phyloP scores from a whole-genome alignment of 2,329 filamentous ascomycete genomes.

The Trichoderma cornu-damae region DNA sequence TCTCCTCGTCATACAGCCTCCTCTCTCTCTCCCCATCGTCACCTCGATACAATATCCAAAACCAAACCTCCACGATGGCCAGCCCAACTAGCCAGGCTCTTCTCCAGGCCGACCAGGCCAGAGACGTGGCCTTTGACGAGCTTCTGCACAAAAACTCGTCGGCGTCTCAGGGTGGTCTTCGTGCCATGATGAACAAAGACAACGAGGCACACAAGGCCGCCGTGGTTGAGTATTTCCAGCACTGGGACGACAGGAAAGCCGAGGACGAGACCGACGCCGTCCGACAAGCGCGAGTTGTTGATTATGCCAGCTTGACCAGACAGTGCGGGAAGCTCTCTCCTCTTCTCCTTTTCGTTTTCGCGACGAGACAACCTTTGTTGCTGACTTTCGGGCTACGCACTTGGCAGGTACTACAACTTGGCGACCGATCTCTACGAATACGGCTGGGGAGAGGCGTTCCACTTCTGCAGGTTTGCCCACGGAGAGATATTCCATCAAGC shows the following conservation, averaged over 20 bases:
- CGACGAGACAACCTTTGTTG: background rate
- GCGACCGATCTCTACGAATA: slow-evolving; percentile 97
- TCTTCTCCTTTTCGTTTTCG: background rate
- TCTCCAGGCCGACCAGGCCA: slow-evolving; percentile 70
- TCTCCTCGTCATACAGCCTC: background rate
- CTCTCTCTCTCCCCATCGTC: background rate
- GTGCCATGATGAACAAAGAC: slow-evolving; percentile 78
- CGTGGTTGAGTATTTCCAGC: slow-evolving; percentile 91
- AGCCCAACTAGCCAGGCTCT: slow-evolving; percentile 40
- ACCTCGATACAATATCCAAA: background rate
- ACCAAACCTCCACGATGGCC: background rate
- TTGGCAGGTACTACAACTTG: slow-evolving; percentile 83
- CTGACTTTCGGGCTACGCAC: slow-evolving; percentile 22
- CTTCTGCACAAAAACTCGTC: slow-evolving; percentile 68
- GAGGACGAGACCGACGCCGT: slow-evolving; percentile 64
- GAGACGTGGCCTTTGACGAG: slow-evolving; percentile 81
- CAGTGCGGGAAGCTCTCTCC: background rate
- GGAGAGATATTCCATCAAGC: slow-evolving; percentile 86
- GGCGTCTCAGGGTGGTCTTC: slow-evolving; percentile 61
- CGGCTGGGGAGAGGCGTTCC: slow-evolving; percentile 93
- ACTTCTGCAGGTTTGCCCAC: slow-evolving; percentile 90
- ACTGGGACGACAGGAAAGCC: slow-evolving; percentile 82
- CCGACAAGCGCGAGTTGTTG: slow-evolving; percentile 44
- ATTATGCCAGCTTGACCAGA: slow-evolving; percentile 15
- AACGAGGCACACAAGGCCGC: slow-evolving; percentile 65